Evolutionary conservation across 257 asterid species (phyloP).

Genomic region (Scutellaria minor): DNA sequence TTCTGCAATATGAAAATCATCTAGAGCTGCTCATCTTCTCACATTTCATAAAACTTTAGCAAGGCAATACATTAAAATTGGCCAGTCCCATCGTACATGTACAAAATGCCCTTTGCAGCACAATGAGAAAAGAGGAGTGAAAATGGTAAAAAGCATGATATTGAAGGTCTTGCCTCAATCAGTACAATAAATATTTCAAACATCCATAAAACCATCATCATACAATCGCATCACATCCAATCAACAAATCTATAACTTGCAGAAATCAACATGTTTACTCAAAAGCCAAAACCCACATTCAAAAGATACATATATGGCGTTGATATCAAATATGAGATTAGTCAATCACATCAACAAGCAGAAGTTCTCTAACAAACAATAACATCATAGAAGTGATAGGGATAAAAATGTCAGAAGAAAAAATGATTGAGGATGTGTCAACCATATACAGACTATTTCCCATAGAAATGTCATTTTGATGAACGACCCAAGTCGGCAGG

Average conservation of each 20-base stretch:
- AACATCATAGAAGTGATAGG: conserved; percentile 21
- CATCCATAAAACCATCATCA: conserved; percentile 30
- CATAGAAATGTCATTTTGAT: neutral
- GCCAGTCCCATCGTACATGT: conserved; percentile 21
- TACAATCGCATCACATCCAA: conserved; percentile 23
- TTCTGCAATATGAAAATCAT: conserved; percentile 12
- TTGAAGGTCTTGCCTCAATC: conserved; percentile 19
- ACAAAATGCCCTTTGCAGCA: conserved; percentile 20
- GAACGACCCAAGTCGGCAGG: conserved; percentile 13
- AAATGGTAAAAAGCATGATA: neutral
- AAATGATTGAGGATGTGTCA: neutral
- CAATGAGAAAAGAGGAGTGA: neutral
- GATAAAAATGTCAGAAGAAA: neutral
- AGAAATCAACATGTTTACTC: conserved; percentile 2
- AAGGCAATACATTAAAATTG: conserved; percentile 10
- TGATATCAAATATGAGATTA: conserved; percentile 17
- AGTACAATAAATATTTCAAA: neutral
- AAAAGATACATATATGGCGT: conserved; percentile 26
- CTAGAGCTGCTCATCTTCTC: conserved; percentile 25
- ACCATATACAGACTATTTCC: conserved; percentile 28
- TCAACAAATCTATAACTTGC: conserved; percentile 14
- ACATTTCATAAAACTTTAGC: conserved; percentile 15
- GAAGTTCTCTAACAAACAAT: conserved; percentile 9
- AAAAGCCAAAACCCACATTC: conserved; percentile 20
- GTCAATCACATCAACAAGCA: conserved; percentile 28